Evolutionary conservation across 176 grass and related monocot species (phyloP), one percentile per base, ranked within the genome.

Genomic region (Pontederia crassipes): DNA sequence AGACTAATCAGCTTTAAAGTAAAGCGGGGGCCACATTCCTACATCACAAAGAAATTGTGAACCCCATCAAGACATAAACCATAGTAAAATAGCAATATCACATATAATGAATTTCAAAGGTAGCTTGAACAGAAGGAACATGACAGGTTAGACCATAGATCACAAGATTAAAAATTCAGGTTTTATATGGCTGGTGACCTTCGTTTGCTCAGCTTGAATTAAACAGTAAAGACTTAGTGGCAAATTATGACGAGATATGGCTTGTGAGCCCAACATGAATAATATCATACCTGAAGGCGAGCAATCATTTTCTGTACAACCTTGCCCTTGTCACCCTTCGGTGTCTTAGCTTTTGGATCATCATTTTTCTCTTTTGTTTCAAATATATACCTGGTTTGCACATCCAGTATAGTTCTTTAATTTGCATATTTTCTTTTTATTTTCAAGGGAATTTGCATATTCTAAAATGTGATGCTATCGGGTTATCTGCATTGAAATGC

Each of bases 21-120:
- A 46, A 98, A 98, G 27, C 87, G 84, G 58, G 93, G 93, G 45
- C 93, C 93, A 66, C 93, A 98, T 73, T 98, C 93, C 93, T 92
- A 46, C 28, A 52, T 24, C 20, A 24, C 20, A 24, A 24, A 24
- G 20, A 24, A 24, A 24, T 70, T 45, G 12, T 54, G 12, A 54
- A 45, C 11, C 32, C 4, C 18, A 29, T 17, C 5, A 11, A n/a
- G 20, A 2, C 6, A 52, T 13, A 54, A 53, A 53, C 15, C n/a
- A 66, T 11, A 24, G 47, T 63, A 15, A 1, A 9, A 46, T 2
- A 54, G 20, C 20, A 24, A 24, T 24, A 24, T 24, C 20, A 24
- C 20, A 0, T 15, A 17, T 6, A n/a, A 54, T 54, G 11, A 0
- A 17, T 54, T 16, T 54, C 51, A 6, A 6, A 15, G 14, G 51